Percentiles rank a stretch among this genome's conserved stretches.
These are phyloP conservation scores for Bolboschoenus planiculmis DNA, from an alignment of 176 grass and related monocot genomes.

Conservation along the genomic window DNA sequence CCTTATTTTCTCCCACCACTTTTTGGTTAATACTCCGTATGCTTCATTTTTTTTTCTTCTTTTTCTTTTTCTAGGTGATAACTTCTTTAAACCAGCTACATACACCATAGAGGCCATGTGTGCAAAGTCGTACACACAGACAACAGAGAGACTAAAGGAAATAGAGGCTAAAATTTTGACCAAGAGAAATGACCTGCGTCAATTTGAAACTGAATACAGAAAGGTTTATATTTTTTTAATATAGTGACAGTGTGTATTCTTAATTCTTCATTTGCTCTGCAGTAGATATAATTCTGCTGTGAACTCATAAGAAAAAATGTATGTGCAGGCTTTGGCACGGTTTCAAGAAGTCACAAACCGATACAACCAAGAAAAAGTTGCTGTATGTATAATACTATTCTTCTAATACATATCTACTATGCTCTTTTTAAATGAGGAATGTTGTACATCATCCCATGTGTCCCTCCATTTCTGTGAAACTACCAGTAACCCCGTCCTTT, in stretches of 20 bases:
- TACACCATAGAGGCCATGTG: constrained; percentile 94
- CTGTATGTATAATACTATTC: constrained; percentile 38
- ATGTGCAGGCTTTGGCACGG: constrained; percentile 70
- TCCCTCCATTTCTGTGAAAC: not conserved
- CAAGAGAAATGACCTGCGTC: constrained; percentile 89
- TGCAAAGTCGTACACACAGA: constrained; percentile 69
- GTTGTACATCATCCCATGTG: not conserved
- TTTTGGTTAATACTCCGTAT: not conserved
- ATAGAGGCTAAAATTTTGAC: constrained; percentile 83
- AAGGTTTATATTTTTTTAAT: constrained; percentile 44
- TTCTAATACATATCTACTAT: not conserved
- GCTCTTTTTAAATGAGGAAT: not conserved
- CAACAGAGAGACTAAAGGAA: constrained; percentile 83
- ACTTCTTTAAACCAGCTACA: constrained; percentile 93
- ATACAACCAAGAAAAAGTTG: constrained; percentile 88
- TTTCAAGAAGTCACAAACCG: constrained; percentile 94
- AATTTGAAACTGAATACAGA: constrained; percentile 93
- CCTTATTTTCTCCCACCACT: not conserved
- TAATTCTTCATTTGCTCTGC: not conserved
- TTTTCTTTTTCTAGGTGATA: constrained; percentile 62
- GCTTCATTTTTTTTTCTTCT: not conserved
- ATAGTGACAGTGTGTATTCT: not conserved
- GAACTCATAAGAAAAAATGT: constrained; percentile 17
- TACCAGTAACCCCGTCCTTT: not conserved
- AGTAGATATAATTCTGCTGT: not conserved